Conservation (phyloP, 768 basidiomycete genomes). For the Coprinopsis strossmayeri region DNA sequence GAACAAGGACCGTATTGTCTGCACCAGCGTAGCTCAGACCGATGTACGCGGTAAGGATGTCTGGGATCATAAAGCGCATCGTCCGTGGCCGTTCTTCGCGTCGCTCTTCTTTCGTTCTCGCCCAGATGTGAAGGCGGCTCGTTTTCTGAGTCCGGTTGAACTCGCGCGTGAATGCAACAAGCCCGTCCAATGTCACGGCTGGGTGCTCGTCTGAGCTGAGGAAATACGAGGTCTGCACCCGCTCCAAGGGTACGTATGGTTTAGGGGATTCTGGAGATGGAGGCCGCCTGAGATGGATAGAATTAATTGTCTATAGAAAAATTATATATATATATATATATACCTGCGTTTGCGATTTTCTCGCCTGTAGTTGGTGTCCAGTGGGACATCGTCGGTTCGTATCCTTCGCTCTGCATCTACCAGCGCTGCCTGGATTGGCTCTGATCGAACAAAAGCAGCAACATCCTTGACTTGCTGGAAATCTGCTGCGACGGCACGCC, state of each 20-base stretch:
- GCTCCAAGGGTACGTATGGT: conserved; percentile 42
- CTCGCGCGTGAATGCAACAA: conserved; percentile 49
- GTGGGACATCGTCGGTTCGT: conserved; percentile 40
- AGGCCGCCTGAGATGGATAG: conserved; percentile 34
- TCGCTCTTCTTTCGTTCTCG: conserved; percentile 21
- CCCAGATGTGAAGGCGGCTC: conserved; percentile 50
- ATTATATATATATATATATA: no score
- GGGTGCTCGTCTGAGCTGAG: conserved; percentile 31
- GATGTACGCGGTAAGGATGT: conserved; percentile 63
- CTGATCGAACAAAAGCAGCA: conserved; percentile 39
- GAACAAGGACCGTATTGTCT: conserved; percentile 38
- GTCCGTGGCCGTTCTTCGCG: conserved; percentile 29
- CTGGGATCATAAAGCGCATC: conserved; percentile 54
- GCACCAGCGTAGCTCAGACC: conserved; percentile 33
- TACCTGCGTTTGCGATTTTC: conserved; percentile 56
- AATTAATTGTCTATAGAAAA: no score
- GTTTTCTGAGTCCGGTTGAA: conserved; percentile 40
- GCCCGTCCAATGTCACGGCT: conserved; percentile 32
- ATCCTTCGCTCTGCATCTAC: conserved; percentile 49
- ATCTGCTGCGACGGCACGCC: conserved; percentile 27
- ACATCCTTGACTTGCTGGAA: conserved; percentile 44
- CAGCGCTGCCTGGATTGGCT: conserved; percentile 54
- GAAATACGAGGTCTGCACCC: conserved; percentile 34
- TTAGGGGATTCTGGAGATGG: conserved; percentile 57
- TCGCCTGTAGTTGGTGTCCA: conserved; percentile 38